Conservation (phyloP, 1,139 yeast genomes). For the Geotrichum carabidarum region DNA sequence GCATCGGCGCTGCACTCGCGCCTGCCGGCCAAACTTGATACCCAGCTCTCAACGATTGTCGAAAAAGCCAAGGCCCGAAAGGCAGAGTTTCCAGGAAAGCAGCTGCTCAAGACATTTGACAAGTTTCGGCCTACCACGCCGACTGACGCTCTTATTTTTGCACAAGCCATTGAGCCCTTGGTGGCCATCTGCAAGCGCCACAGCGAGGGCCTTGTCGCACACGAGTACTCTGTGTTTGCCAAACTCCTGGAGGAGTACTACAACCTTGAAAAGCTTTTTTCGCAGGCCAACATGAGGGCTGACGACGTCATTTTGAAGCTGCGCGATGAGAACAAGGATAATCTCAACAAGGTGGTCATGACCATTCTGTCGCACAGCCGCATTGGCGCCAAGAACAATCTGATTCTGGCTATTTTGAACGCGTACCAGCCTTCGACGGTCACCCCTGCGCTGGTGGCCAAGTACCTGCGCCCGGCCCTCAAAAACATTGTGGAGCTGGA, state of each 20-base stretch:
- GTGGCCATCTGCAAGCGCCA: conserved; percentile 65
- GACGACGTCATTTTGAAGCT: conserved; percentile 73
- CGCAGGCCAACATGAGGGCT: conserved; percentile 69
- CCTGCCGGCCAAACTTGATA: conserved; percentile 72
- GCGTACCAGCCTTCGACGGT: conserved; percentile 57
- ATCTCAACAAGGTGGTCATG: conserved; percentile 64
- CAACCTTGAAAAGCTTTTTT: conserved; percentile 70
- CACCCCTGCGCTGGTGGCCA: conserved; percentile 61
- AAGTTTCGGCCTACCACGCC: conserved; percentile 51
- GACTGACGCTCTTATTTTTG: conserved; percentile 42
- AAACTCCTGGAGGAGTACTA: conserved; percentile 65
- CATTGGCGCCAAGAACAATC: conserved; percentile 87
- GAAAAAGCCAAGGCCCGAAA: conserved; percentile 54
- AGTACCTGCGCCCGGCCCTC: conserved; percentile 63
- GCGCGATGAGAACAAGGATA: conserved; percentile 81
- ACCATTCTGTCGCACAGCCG: conserved; percentile 84
- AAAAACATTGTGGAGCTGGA: conserved; percentile 81
- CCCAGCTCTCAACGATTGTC: conserved; percentile 56
- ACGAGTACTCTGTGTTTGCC: conserved; percentile 74
- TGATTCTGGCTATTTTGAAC: conserved; percentile 76
- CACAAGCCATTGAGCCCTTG: conserved; percentile 68
- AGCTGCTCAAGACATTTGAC: conserved; percentile 56
- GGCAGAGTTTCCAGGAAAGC: conserved; percentile 92
- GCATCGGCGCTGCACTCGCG: conserved; percentile 90
- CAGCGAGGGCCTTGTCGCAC: conserved; percentile 70